Percentiles rank a stretch among this genome's conserved stretches.
phyloP scores from a whole-genome alignment of 352 stramenopile species.

The Pythium graminicola region DNA sequence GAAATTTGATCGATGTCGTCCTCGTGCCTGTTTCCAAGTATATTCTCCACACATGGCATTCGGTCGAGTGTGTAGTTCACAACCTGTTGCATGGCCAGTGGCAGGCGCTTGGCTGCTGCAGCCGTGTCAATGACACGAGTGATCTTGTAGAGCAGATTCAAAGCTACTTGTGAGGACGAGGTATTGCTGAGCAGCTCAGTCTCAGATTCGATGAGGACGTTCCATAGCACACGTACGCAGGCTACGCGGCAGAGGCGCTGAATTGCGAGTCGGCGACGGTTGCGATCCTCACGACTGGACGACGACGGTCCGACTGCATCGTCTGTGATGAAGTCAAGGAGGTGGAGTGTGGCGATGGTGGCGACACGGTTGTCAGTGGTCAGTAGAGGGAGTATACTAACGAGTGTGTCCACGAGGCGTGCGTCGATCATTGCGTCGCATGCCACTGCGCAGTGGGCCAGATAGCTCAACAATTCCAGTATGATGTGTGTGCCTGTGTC shows the following conservation, averaged over 20 bases:
- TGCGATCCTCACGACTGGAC: slow-evolving; percentile 1
- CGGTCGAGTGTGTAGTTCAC: not conserved
- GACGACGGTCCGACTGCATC: not conserved
- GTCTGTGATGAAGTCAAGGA: slow-evolving; percentile 21
- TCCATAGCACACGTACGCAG: slow-evolving; percentile 14
- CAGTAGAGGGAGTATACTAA: slow-evolving; percentile 16
- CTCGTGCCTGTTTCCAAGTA: no score
- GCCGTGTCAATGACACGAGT: slow-evolving; percentile 12
- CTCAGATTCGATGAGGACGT: slow-evolving; percentile 5
- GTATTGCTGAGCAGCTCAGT: no score
- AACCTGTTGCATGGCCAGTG: not conserved
- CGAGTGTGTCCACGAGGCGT: slow-evolving; percentile 18
- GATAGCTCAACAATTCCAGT: slow-evolving; percentile 14
- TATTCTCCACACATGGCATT: not conserved
- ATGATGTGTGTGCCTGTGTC: slow-evolving; percentile 17
- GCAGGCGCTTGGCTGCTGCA: not conserved
- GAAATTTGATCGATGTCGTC: not conserved
- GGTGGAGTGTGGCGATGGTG: slow-evolving; percentile 6
- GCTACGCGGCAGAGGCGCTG: slow-evolving; percentile 17
- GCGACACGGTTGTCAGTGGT: not conserved
- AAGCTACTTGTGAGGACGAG: slow-evolving; percentile 1
- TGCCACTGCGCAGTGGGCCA: slow-evolving; percentile 10
- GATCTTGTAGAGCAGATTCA: slow-evolving; percentile 18
- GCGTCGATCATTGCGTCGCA: not conserved
- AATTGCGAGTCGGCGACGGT: slow-evolving; percentile 3